A percentile compares a stretch with the other conserved stretches of the same genome.
phyloP scores from a whole-genome alignment of 192 early-diverging fungal species.

The Diversispora eburnea region DNA sequence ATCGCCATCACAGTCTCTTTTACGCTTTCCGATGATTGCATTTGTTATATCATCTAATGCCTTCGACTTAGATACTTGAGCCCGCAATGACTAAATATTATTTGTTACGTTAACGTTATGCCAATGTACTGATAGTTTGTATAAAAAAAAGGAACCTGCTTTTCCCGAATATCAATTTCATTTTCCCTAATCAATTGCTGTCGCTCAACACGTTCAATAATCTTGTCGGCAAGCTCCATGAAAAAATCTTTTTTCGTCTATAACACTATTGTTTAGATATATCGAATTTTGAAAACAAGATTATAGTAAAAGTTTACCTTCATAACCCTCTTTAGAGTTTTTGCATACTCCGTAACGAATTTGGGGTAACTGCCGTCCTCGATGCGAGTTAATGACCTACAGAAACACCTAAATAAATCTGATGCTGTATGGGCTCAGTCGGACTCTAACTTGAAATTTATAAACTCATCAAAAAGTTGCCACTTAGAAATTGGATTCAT shows the following conservation, averaged over 20 bases:
- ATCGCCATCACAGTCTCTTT: constrained; percentile 12
- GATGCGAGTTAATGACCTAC: constrained; percentile 2
- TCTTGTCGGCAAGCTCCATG: constrained; percentile 20
- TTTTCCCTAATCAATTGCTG: constrained; percentile 7
- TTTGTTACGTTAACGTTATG: constrained; percentile 24
- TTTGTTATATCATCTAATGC: constrained; percentile 22
- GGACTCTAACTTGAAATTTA: constrained; percentile 23
- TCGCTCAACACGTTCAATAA: constrained; percentile 14
- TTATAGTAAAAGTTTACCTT: constrained; percentile 27
- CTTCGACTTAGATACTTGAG: constrained; percentile 17
- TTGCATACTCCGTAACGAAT: constrained; percentile 16
- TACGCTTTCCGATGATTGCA: constrained; percentile 9
- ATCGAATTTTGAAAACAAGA: constrained; percentile 15
- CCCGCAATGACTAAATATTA: constrained; percentile 16
- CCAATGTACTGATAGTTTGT: constrained; percentile 16
- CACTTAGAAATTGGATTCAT: constrained; percentile 17
- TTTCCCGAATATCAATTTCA: constrained; percentile 20
- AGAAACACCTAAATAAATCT: constrained; percentile 25
- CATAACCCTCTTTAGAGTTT: constrained; percentile 19
- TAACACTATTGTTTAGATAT: constrained; percentile 26
- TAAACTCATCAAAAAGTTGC: constrained; percentile 18
- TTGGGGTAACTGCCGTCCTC: constrained; percentile 20
- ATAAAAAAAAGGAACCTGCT: constrained; percentile 23
- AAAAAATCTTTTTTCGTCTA: constrained; percentile 21
- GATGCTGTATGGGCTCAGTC: neutral